Base-by-base conservation (phyloP, 208 protist genomes). In the Crithidia bombi region DNA sequence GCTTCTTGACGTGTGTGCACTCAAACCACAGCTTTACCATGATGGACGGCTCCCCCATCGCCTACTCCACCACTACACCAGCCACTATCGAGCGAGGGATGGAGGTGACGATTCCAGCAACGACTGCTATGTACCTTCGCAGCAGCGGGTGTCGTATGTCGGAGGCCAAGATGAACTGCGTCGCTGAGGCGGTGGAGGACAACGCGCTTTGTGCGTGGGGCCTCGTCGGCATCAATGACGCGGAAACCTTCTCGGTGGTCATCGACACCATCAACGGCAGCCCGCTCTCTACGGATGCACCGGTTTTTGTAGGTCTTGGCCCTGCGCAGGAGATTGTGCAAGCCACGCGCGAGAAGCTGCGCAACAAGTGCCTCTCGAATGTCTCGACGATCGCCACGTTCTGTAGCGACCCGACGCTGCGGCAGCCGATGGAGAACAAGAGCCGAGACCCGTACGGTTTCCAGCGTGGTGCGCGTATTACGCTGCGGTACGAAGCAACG, bases 21-120 rank as follows among this genome's bases (percentile, higher is more conserved):
- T 86, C 87, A 9, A 81, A 92, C 71, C 92, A 97, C 82, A 79
- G 83, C 32, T 97, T 97, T 70, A 94, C 92, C 12, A 55, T 89
- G 65, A 93, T 97, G 86, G 85, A 86, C 38, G 72, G 79, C 28
- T 59, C 73, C 23, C 70, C 82, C 25, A 79, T 91, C 15, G 75
- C 76, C 6, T 84, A 93, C 74, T 85, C 79, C 32, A 85, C 54
- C n/a, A 61, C 79, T 0, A 82, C 86, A 6, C 87, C 88, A 12
- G 65, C 44, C 10, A 68, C 46, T 35, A 41, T 94, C 6, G 28
- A 52, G 33, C 65, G 75, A 2, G 92, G 88, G 11, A 94, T 91
- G 88, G 74, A 86, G 55, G 81, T 97, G 38, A 76, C 85, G 3
- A 82, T 94, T 36, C 85, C 92, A 15, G 83, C 73, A 30, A 81